Evolutionary conservation across 2,329 filamentous ascomycete genomes (phyloP).

Genomic region (Alternaria dauci): DNA sequence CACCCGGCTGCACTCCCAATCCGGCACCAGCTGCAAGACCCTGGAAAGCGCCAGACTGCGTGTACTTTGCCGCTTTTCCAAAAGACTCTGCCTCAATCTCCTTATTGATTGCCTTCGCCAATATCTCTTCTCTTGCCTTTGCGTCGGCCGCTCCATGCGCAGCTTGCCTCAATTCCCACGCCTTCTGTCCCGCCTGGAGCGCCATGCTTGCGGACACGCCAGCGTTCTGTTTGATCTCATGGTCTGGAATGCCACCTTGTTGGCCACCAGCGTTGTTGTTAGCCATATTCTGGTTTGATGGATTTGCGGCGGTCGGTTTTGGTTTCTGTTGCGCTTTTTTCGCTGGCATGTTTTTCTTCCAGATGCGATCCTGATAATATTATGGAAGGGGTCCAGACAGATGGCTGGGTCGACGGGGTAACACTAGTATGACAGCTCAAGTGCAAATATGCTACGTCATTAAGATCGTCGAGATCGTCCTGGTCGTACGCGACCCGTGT

Average conservation of each 20-base stretch:
- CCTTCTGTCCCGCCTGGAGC: conserved; percentile 49
- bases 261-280: conserved; percentile 17
- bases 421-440: conserved; percentile 7
- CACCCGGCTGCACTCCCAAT: conserved; percentile 48
- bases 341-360: conserved; percentile 10
- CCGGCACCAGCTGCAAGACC: conserved; percentile 52
- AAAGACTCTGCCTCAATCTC: conserved; percentile 54
- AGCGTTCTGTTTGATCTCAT: conserved; percentile 52
- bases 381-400: conserved; percentile 1
- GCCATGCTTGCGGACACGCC: conserved; percentile 50
- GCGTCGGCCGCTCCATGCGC: conserved; percentile 52
- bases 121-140: conserved; percentile 50
- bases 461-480: conserved; percentile 8
- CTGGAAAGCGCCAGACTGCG: conserved; percentile 51
- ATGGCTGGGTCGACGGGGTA: conserved; percentile 5
- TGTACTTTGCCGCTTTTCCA: conserved; percentile 53
- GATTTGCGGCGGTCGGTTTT: conserved; percentile 12
- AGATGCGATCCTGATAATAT: neutral
- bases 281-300: conserved; percentile 17
- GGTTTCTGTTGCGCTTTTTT: conserved; percentile 19
- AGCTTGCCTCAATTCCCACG: conserved; percentile 51
- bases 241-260: conserved; percentile 38
- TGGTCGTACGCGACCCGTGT: conserved; percentile 3
- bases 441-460: conserved; percentile 15
- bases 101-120: conserved; percentile 52